Conservation (phyloP, 257 asterid genomes). For the Jasminum sambac region DNA sequence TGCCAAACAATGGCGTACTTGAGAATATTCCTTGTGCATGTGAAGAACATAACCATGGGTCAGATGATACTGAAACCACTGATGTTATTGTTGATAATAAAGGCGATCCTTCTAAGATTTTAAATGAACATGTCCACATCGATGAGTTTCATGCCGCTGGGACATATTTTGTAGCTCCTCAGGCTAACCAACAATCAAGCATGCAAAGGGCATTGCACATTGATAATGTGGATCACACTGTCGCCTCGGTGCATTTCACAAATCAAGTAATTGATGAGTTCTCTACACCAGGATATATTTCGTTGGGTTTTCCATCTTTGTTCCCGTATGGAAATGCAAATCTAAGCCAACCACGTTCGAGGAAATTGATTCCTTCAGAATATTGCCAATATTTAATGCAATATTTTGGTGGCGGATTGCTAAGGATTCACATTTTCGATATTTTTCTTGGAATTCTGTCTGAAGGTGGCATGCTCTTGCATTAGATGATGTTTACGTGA, state of each 20-base stretch:
- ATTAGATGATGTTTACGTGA: background rate
- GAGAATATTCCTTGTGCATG: no score
- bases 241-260: background rate
- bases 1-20: background rate
- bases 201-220: background rate
- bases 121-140: background rate
- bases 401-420: background rate
- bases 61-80: no score
- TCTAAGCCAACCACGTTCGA: background rate
- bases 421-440: background rate
- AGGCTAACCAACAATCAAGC: background rate
- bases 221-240: background rate
- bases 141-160: background rate
- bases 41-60: no score
- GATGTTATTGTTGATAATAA: no score
- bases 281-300: background rate
- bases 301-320: background rate
- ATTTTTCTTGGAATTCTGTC: background rate
- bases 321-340: background rate
- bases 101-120: background rate
- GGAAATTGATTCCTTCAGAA: no score
- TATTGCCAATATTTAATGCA: no score
- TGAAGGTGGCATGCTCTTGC: background rate
- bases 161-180: background rate
- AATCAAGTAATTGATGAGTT: background rate